Evolutionary conservation across 768 basidiomycete genomes (phyloP).

Genomic region (Rhodotorula graminis): DNA sequence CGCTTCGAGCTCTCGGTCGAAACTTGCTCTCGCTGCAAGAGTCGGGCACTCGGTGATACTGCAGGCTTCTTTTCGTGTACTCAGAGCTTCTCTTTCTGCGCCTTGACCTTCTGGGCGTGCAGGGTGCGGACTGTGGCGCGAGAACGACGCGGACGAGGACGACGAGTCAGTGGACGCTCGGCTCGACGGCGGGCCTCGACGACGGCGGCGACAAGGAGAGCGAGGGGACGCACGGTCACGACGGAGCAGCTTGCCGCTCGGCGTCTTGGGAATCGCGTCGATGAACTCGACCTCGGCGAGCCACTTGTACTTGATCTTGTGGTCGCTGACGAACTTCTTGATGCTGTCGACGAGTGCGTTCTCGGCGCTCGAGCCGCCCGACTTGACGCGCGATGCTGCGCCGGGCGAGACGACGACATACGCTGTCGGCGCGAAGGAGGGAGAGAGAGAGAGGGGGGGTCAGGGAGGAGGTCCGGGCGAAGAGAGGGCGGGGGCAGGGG

Average conservation of each 20-base stretch:
- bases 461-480: too few relatives aligned
- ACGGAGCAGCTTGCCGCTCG: slow-evolving; percentile 25
- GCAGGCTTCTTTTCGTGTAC: neutral
- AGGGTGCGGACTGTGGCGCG: slow-evolving; percentile 6
- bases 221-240: slow-evolving; percentile 17
- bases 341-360: neutral
- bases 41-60: too few relatives aligned
- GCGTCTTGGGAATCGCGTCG: slow-evolving; percentile 31
- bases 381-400: neutral
- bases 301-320: slow-evolving; percentile 37
- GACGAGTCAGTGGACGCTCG: too few relatives aligned
- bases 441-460: too few relatives aligned
- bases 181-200: neutral
- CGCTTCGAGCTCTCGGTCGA: too few relatives aligned
- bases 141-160: too few relatives aligned
- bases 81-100: slow-evolving; percentile 3
- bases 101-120: slow-evolving; percentile 6
- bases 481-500: too few relatives aligned
- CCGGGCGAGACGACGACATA: slow-evolving; percentile 12
- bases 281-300: slow-evolving; percentile 29
- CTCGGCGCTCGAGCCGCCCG: neutral
- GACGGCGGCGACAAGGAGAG: neutral
- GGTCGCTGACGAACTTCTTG: slow-evolving; percentile 18
- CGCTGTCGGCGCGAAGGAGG: slow-evolving; percentile 14
- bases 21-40: too few relatives aligned